Percentiles rank a stretch among this genome's conserved stretches.
Conservation (phyloP, 352 stramenopile genomes). For the Phytophthora multivora region DNA sequence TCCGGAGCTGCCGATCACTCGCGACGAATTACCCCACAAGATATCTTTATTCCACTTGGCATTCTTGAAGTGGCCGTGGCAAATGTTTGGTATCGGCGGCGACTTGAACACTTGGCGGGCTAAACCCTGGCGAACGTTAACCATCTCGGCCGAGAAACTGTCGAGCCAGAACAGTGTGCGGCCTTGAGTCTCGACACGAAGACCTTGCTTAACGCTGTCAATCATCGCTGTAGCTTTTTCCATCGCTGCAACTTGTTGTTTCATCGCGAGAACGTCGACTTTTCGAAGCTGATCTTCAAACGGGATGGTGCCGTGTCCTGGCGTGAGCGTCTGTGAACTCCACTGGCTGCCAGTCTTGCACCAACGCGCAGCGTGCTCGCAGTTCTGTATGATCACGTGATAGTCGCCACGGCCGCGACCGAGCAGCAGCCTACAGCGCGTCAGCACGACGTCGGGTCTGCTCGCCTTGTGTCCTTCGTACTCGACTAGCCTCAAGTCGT, state of each 20-base stretch:
- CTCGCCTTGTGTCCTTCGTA: slow-evolving; percentile 54
- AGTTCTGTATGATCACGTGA: slow-evolving; percentile 72
- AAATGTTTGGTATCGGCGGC: slow-evolving; percentile 46
- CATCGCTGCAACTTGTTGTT: slow-evolving; percentile 51
- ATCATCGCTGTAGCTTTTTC: slow-evolving; percentile 43
- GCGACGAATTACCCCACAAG: slow-evolving; percentile 30
- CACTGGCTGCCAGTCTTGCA: slow-evolving; percentile 57
- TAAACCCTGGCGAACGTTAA: slow-evolving; percentile 42
- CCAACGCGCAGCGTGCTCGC: slow-evolving; percentile 56
- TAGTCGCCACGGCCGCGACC: slow-evolving; percentile 55
- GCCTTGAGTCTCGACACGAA: slow-evolving; percentile 25
- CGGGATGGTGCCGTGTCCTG: slow-evolving; percentile 42
- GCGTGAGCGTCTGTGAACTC: slow-evolving; percentile 53
- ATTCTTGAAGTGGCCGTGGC: slow-evolving; percentile 53
- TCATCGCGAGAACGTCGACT: slow-evolving; percentile 47
- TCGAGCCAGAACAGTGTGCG: slow-evolving; percentile 47
- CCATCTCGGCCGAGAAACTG: slow-evolving; percentile 60
- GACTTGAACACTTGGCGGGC: slow-evolving; percentile 50
- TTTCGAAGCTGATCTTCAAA: slow-evolving; percentile 51
- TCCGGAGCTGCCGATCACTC: too few species aligned
- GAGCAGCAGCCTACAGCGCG: slow-evolving; percentile 60
- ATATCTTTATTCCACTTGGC: slow-evolving; percentile 39
- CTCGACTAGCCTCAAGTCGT: slow-evolving; percentile 50
- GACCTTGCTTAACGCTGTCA: slow-evolving; percentile 8
- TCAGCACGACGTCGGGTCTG: slow-evolving; percentile 54